Evolutionary conservation across 73 alveolate species (phyloP), one percentile per base, ranked within the genome.

Genomic region (Symbiodinium natans): DNA sequence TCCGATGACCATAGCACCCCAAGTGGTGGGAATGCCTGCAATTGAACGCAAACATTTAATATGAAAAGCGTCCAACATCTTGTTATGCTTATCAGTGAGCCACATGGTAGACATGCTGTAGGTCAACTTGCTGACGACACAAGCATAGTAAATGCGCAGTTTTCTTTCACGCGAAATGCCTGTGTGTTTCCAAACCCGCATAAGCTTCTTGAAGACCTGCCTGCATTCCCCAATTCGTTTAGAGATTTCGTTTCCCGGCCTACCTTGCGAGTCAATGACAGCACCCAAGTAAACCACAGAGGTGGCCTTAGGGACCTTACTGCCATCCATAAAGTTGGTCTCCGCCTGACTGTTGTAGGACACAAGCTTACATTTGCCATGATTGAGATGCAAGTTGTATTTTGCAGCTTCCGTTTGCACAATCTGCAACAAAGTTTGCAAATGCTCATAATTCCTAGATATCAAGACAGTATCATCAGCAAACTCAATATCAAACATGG

Each of bases 111-210:
- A 84, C 36, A 84, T 13, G 52, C 93, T 84, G 54, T 84, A 84
- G 48, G 52, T 84, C 75, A 84, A 27, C 80, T 84, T 84, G 17
- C 80, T 84, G n/a, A 86, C 82, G 39, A 86, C 93, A 43, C 56
- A 86, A 34, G 83, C 83, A 86, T 52, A 86, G 38, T 86, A 86
- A 52, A 86, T 86, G 31, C 42, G 25, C 1, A 33, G 63, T n/a
- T 86, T 86, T n/a, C 83, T 75, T 25, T 31, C 33, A 11, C 21
- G 31, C 52, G 75, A 6, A 84, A 84, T 84, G 52, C 93, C 36
- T 29, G 93, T 27, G 93, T 84, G 80, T n/a, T 46, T 84, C 93
- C 93, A 84, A 31, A 84, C 77, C 34, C 48, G 75, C 75, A 84
- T 13, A 0, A 84, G 38, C 6, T 71, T 46, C 34, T 84, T 46